Conservation (phyloP, 2,329 filamentous ascomycete species). For the Alternaria ventricosa region DNA sequence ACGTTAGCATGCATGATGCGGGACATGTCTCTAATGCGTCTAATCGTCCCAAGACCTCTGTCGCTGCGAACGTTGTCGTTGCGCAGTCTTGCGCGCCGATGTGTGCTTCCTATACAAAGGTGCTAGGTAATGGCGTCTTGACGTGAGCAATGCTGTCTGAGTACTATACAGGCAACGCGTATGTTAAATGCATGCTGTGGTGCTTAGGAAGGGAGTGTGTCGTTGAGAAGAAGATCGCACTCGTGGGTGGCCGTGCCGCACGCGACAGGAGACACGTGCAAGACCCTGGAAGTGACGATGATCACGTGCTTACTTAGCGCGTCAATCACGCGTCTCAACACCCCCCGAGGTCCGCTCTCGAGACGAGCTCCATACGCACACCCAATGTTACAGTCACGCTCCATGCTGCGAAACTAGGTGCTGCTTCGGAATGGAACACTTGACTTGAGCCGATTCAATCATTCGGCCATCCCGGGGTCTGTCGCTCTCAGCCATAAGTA, state of each 20-base stretch:
- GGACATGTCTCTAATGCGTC: accelerated
- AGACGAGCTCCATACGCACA: neutral
- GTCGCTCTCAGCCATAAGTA: neutral
- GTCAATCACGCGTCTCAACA: neutral
- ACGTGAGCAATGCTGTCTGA: neutral
- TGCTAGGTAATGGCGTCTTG: neutral
- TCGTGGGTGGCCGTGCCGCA: neutral
- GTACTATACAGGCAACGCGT: neutral
- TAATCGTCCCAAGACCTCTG: neutral
- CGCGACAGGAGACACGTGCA: neutral
- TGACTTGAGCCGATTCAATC: neutral
- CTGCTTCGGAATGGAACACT: neutral
- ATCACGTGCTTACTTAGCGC: neutral
- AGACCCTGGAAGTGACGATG: neutral
- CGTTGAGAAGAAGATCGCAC: neutral
- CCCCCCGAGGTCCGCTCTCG: no score
- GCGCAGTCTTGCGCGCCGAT: neutral
- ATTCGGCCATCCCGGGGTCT: neutral
- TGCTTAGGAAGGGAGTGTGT: neutral
- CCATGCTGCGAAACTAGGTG: neutral
- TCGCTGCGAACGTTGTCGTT: neutral
- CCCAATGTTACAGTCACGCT: neutral
- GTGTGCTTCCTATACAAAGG: neutral
- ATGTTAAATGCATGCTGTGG: accelerated
- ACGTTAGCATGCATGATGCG: neutral